Conservation (phyloP, 2,329 filamentous ascomycete species). For the Pleomassaria siparia region DNA sequence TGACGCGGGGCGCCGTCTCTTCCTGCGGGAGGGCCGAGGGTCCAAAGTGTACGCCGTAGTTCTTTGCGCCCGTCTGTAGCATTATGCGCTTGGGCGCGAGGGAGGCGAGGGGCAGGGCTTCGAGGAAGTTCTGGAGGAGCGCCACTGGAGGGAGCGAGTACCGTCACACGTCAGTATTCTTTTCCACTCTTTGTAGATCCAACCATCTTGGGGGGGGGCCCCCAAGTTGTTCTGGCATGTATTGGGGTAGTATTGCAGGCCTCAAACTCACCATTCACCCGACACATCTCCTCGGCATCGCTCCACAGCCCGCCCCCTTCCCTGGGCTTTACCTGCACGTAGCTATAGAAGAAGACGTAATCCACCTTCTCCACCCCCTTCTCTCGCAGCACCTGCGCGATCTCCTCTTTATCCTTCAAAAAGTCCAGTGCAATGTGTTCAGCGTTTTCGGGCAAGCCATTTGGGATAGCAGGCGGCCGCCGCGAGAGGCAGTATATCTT, state of each 20-base stretch:
- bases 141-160: no score
- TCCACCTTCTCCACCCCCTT: conserved; percentile 41
- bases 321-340: conserved; percentile 54
- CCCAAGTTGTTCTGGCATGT: conserved; percentile 7
- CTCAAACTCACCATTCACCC: conserved; percentile 44
- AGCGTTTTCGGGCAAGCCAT: conserved; percentile 40
- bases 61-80: conserved; percentile 56
- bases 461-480: conserved; percentile 47
- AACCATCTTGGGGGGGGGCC: no score
- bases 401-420: conserved; percentile 39
- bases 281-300: conserved; percentile 53
- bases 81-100: conserved; percentile 52
- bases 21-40: conserved; percentile 47
- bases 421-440: conserved; percentile 49
- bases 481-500: conserved; percentile 56
- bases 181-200: no score
- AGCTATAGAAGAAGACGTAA: conserved; percentile 58
- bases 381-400: conserved; percentile 37
- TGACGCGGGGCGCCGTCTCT: conserved; percentile 49
- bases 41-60: conserved; percentile 55
- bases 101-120: conserved; percentile 42
- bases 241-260: not conserved
- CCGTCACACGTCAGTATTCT: no score
- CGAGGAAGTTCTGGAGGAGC: conserved; percentile 53
- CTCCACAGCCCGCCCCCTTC: conserved; percentile 50